Base-by-base conservation (phyloP, 2,329 filamentous ascomycete species). In the Scytalidium lignicola region DNA sequence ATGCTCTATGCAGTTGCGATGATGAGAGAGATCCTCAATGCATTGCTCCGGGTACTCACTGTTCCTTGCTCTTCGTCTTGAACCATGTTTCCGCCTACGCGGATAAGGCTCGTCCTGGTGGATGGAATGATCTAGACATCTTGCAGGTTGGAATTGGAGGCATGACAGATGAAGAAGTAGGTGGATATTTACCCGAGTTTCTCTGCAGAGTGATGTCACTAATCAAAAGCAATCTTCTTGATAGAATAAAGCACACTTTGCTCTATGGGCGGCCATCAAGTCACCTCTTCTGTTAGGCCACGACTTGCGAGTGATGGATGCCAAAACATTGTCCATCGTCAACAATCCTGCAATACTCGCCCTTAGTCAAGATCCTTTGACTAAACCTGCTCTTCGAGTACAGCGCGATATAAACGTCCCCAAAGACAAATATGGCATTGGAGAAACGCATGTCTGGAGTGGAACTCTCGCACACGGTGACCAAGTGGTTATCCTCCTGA, bases 361-460 rank as follows among this genome's bases (percentile, higher is more conserved):
- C 9, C 28, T 55, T 28, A 53, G 29, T 9, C 59, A 62, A 51
- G 58, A 62, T 51, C 51, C 54, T 2, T 43, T 50, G 23, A 51
- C 53, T 13, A 47, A 48, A 7, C 45, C 56, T 1, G 49, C 49
- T 15, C 12, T 39, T 18, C 50, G 51, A 17, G 49, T 57, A 5
- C 48, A 43, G 17, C 29, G 48, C 10, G 70, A 71, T 22, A 71
- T 76, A 48, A 67, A 71, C 18, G 51, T 53, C 3, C 41, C 46
- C 2, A 67, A 71, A n/a, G 57, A 67, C 22, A 65, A 70, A 46
- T 64, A 63, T 15, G 71, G 73, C 46, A 60, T 66, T 40, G 69
- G 66, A 46, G 72, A 76, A 52, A 70, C 72, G 45, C 69, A 72
- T 37, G 62, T 79, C 41, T 79, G 72, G 73, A 70, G 67, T 6